phyloP scores from a whole-genome alignment of 345 rosid genomes.

The Barbarea vulgaris region DNA sequence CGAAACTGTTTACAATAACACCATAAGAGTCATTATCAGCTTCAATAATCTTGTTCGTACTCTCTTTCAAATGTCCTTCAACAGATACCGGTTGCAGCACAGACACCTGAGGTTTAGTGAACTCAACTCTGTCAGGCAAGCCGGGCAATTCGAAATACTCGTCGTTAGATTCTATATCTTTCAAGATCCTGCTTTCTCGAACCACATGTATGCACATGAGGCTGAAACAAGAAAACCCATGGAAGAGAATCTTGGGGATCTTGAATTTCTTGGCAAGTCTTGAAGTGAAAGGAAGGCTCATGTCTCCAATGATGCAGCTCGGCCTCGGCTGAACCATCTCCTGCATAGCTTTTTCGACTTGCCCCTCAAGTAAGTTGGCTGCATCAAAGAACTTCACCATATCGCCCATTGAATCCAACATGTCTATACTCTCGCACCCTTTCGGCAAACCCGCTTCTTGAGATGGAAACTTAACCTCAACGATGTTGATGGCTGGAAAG shows the following conservation, averaged over 20 bases:
- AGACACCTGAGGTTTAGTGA: slow-evolving; percentile 38
- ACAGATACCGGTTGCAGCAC: background rate
- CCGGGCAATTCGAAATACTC: slow-evolving; percentile 27
- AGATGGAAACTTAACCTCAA: slow-evolving; percentile 36
- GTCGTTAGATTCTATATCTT: slow-evolving; percentile 16
- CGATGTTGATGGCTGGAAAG: slow-evolving; percentile 28
- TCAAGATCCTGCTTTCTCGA: slow-evolving; percentile 28
- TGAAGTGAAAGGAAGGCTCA: slow-evolving; percentile 41
- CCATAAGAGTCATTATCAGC: slow-evolving; percentile 32
- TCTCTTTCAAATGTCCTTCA: slow-evolving; percentile 21
- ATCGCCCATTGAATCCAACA: slow-evolving; percentile 30
- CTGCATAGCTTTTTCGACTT: slow-evolving; percentile 32
- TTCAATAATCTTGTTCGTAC: slow-evolving; percentile 12
- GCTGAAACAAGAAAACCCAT: slow-evolving; percentile 46
- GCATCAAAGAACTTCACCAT: slow-evolving; percentile 36
- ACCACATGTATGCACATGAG: slow-evolving; percentile 33
- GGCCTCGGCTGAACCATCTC: slow-evolving; percentile 43
- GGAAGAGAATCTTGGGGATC: slow-evolving; percentile 54
- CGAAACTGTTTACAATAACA: slow-evolving; percentile 47
- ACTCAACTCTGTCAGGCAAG: slow-evolving; percentile 36
- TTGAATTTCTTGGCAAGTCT: slow-evolving; percentile 43
- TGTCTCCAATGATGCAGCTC: slow-evolving; percentile 52
- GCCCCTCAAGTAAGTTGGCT: slow-evolving; percentile 34
- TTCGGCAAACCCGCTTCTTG: slow-evolving; percentile 42
- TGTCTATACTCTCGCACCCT: slow-evolving; percentile 47